Conservation (phyloP, 2,329 filamentous ascomycete genomes). For the Hypoxylon sp. region DNA sequence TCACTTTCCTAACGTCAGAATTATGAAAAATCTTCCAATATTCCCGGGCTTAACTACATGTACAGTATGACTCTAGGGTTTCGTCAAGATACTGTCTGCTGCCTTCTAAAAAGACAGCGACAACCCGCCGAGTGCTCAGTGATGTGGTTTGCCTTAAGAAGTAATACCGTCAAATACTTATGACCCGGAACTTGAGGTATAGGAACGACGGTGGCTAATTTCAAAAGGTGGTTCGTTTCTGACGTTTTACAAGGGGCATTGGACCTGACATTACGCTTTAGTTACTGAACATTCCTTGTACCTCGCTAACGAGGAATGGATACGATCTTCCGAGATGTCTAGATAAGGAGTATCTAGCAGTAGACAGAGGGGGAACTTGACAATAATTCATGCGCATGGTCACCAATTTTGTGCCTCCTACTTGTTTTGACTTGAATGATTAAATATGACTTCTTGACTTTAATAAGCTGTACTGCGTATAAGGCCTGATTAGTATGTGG, state of each 20-base stretch:
- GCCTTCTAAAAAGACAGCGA: background rate
- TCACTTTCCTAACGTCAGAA: constrained; percentile 29
- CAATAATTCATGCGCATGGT: constrained; percentile 38
- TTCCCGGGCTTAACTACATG: constrained; percentile 5
- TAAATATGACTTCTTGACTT: too few species aligned
- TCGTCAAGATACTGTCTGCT: background rate
- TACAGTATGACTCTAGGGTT: constrained; percentile 2
- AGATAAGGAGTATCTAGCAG: constrained; percentile 50
- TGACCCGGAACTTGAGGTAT: constrained; percentile 9
- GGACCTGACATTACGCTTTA: constrained; percentile 41
- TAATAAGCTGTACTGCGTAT: too few species aligned
- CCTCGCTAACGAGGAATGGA: constrained; percentile 32
- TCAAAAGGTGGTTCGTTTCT: constrained; percentile 16
- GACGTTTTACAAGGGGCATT: constrained; percentile 25
- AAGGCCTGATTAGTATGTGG: too few species aligned
- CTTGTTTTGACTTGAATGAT: constrained; percentile 1
- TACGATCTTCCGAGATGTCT: constrained; percentile 45
- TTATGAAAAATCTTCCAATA: constrained; percentile 6
- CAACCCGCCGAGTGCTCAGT: background rate
- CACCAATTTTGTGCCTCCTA: constrained; percentile 11
- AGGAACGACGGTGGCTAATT: constrained; percentile 24
- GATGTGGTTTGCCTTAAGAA: constrained; percentile 1
- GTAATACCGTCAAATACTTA: constrained; percentile 3
- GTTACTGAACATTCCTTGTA: constrained; percentile 41
- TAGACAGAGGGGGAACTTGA: constrained; percentile 45